These are phyloP conservation scores for Podospora didyma DNA, from an alignment of 495 filamentous ascomycete genomes.

Conservation along the genomic window DNA sequence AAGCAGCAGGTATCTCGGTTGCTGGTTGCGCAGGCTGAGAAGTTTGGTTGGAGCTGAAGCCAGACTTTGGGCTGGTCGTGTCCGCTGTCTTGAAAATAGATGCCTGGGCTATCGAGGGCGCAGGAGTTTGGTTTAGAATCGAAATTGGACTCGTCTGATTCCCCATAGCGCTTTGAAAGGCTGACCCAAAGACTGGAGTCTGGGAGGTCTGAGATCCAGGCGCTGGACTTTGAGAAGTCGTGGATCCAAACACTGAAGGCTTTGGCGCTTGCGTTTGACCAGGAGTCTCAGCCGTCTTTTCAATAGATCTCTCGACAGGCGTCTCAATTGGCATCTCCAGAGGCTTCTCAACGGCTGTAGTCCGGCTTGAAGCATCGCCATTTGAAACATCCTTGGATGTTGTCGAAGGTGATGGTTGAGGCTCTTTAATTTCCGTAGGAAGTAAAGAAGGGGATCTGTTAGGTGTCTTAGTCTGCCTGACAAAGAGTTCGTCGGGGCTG, in stretches of 20 bases:
- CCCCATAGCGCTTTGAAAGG: neutral
- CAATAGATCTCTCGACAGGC: too few relatives aligned
- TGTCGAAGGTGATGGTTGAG: neutral
- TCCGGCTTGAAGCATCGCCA: neutral
- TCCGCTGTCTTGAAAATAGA: neutral
- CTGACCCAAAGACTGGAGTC: neutral
- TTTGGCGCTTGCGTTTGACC: too few relatives aligned
- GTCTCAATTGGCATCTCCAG: neutral
- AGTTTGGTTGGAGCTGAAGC: neutral
- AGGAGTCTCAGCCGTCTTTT: too few relatives aligned
- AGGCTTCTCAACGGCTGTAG: neutral
- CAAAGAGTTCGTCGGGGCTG: slow-evolving; percentile 28
- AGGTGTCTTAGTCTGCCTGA: slow-evolving; percentile 3
- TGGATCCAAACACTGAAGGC: neutral
- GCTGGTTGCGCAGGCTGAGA: neutral
- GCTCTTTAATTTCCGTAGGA: neutral
- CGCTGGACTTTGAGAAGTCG: neutral
- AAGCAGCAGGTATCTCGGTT: neutral
- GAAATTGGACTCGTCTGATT: neutral
- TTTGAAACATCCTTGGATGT: neutral
- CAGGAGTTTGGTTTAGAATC: neutral
- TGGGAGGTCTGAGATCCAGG: neutral
- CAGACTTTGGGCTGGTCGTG: neutral
- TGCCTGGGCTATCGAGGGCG: neutral
- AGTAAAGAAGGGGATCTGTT: neutral